These are phyloP conservation scores for Bolboschoenus planiculmis DNA, from an alignment of 176 grass and related monocot genomes.

Conservation along the genomic window DNA sequence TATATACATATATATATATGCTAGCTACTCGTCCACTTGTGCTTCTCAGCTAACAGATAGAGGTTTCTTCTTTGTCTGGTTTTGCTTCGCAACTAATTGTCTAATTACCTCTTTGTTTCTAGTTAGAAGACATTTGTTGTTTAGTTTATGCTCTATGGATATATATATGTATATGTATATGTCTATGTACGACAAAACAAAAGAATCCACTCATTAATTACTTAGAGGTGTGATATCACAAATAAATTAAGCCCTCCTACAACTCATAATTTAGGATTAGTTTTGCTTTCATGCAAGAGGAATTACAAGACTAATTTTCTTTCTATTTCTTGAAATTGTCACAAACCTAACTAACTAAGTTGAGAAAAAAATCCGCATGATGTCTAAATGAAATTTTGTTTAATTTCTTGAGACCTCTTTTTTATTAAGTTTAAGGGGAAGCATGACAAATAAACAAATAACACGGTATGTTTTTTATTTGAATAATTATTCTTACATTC, in stretches of 20 bases:
- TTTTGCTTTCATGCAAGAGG: neutral
- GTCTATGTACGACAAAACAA: conserved; percentile 3
- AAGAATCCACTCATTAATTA: conserved; percentile 14
- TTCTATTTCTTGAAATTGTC: neutral
- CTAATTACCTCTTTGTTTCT: neutral
- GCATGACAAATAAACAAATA: no score
- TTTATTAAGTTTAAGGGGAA: neutral
- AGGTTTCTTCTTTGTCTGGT: conserved; percentile 7
- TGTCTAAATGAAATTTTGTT: no score
- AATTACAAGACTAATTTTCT: neutral
- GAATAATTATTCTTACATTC: no score
- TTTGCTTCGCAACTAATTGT: neutral
- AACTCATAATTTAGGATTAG: neutral
- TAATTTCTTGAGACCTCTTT: no score
- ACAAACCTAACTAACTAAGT: neutral
- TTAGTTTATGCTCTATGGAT: neutral
- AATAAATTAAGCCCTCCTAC: no score
- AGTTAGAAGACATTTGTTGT: conserved; percentile 1
- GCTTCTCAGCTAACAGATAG: neutral
- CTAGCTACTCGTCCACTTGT: neutral
- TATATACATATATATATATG: no score
- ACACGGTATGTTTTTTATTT: no score
- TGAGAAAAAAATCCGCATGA: neutral
- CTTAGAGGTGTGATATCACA: neutral
- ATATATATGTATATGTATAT: neutral